phyloP scores from a whole-genome alignment of 1,284 basidiomycete genomes.

The Cutaneotrichosporon mucoides region DNA sequence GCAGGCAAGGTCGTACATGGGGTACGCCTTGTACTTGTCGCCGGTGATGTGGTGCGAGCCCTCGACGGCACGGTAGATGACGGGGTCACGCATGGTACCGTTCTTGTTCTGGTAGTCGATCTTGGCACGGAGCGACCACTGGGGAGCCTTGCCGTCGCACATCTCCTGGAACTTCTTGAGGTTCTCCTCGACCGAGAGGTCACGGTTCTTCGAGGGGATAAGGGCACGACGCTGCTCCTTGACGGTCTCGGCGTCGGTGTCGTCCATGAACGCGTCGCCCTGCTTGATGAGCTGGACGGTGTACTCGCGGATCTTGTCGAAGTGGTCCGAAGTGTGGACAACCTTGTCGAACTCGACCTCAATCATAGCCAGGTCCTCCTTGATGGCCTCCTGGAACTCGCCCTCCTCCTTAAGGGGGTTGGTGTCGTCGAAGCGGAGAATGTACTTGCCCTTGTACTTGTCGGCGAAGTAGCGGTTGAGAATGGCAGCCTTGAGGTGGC shows the following conservation, averaged over 20 bases:
- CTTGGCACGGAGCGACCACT: conserved; percentile 95
- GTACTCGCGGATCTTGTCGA: conserved; percentile 78
- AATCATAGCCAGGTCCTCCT: conserved; percentile 79
- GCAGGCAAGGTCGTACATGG: conserved; percentile 98
- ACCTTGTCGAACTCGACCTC: conserved; percentile 77
- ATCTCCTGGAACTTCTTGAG: conserved; percentile 84
- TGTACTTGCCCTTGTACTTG: conserved; percentile 94
- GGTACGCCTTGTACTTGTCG: conserved; percentile 93
- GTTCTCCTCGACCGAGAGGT: conserved; percentile 79
- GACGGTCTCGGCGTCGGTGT: conserved; percentile 75
- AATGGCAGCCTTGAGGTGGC: conserved; percentile 93
- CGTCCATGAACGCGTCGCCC: conserved; percentile 91
- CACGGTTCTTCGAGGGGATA: conserved; percentile 77
- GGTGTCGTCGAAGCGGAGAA: conserved; percentile 97
- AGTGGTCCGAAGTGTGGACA: conserved; percentile 95
- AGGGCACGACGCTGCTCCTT: conserved; percentile 80
- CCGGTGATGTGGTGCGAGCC: conserved; percentile 90
- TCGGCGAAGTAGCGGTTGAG: conserved; percentile 94
- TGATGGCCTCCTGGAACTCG: conserved; percentile 90
- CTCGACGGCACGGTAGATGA: conserved; percentile 90
- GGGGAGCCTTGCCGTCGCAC: conserved; percentile 78
- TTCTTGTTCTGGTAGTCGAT: conserved; percentile 92
- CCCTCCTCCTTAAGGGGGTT: conserved; percentile 94
- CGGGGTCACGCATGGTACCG: conserved; percentile 96
- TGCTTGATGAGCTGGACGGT: conserved; percentile 78